These are phyloP conservation scores for Diddensiella transvaalensis DNA, from an alignment of 805 yeast species.

Conservation along the genomic window DNA sequence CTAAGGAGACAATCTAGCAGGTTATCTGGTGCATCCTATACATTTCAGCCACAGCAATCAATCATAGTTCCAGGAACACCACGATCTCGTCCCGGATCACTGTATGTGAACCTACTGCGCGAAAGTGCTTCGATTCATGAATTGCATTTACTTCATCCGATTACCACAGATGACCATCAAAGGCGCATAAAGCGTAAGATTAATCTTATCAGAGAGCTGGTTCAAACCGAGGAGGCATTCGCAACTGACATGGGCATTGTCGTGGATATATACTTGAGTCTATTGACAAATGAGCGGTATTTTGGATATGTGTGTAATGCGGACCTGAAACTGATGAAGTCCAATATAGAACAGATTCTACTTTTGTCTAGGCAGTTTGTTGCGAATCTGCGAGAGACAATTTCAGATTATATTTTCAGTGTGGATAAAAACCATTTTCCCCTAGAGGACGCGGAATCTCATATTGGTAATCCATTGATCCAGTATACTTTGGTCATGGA, in stretches of 20 bases:
- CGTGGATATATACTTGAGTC: slow-evolving; percentile 31
- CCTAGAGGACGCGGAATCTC: slow-evolving; percentile 26
- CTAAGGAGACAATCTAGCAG: neutral
- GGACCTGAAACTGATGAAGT: slow-evolving; percentile 29
- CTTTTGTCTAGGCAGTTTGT: slow-evolving; percentile 32
- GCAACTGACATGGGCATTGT: slow-evolving; percentile 36
- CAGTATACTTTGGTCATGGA: slow-evolving; percentile 32
- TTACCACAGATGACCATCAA: slow-evolving; percentile 10
- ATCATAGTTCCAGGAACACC: neutral
- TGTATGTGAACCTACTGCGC: slow-evolving; percentile 8
- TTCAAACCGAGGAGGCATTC: slow-evolving; percentile 37
- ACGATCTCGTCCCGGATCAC: neutral
- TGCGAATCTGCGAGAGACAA: slow-evolving; percentile 25
- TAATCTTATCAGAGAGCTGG: slow-evolving; percentile 36
- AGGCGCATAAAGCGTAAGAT: slow-evolving; percentile 23
- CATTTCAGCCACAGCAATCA: neutral
- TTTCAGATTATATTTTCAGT: slow-evolving; percentile 29
- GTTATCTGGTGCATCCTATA: neutral
- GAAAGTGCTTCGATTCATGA: slow-evolving; percentile 1
- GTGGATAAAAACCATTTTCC: slow-evolving; percentile 10
- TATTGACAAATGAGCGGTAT: slow-evolving; percentile 23
- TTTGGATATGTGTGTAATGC: slow-evolving; percentile 26
- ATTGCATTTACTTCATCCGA: neutral
- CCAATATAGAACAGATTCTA: slow-evolving; percentile 34
- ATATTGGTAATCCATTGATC: slow-evolving; percentile 32